Percentiles rank a stretch among this genome's conserved stretches.
phyloP scores from a whole-genome alignment of 768 basidiomycete species.

The Coprinellus micaceus region DNA sequence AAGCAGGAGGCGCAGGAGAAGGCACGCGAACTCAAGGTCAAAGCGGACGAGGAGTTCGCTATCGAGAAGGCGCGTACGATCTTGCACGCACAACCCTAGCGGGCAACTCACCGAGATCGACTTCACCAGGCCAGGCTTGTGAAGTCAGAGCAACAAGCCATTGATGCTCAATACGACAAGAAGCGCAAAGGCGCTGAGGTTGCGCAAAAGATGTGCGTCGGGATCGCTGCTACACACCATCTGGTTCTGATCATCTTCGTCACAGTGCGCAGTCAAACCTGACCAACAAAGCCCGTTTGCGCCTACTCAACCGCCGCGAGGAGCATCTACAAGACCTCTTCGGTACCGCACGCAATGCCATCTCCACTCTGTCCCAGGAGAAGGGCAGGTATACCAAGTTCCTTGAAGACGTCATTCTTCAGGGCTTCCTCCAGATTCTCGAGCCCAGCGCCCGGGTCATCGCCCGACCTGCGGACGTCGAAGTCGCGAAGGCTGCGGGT shows the following conservation, averaged over 20 bases:
- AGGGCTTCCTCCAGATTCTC: conserved; percentile 81
- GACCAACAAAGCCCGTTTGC: conserved; percentile 93
- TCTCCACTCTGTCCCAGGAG: conserved; percentile 60
- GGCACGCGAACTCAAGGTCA: conserved; percentile 93
- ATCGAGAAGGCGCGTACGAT: conserved; percentile 79
- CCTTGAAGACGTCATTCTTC: conserved; percentile 78
- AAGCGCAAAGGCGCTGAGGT: conserved; percentile 92
- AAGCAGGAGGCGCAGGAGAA: conserved; percentile 98
- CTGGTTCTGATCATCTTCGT: conserved; percentile 5
- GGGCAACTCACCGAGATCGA: conserved; percentile 6
- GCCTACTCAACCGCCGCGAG: conserved; percentile 85
- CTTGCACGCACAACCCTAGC: not conserved
- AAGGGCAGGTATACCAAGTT: conserved; percentile 74
- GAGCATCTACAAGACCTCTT: conserved; percentile 91
- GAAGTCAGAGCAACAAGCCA: conserved; percentile 91
- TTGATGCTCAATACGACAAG: conserved; percentile 94
- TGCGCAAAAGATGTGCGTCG: conserved; percentile 89
- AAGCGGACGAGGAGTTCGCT: conserved; percentile 98
- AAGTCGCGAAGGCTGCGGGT: conserved; percentile 58
- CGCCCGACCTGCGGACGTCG: conserved; percentile 64
- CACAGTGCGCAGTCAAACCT: conserved; percentile 88
- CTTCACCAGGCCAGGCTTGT: conserved; percentile 84
- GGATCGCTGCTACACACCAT: not conserved
- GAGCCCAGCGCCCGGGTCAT: conserved; percentile 68
- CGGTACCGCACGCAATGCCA: conserved; percentile 57